A percentile compares a stretch with the other conserved stretches of the same genome.
Conservation (phyloP, 2,329 filamentous ascomycete species). For the Colletotrichum eleusines region DNA sequence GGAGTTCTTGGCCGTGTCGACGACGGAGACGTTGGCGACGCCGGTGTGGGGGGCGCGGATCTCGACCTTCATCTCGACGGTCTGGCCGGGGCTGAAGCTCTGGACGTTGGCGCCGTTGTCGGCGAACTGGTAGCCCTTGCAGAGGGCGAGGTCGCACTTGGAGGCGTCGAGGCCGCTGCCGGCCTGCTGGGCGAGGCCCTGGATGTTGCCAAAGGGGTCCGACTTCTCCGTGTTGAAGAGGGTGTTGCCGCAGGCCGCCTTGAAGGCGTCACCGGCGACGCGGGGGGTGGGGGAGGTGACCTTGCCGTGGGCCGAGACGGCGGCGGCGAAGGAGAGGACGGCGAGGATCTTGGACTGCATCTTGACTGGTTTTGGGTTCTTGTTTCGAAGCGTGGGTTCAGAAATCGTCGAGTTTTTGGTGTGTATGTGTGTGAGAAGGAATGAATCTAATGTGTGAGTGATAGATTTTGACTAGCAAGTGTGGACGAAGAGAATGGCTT, state of each 20-base stretch:
- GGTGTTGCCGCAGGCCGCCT: conserved; percentile 44
- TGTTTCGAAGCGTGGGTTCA: background rate
- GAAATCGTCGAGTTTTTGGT: no score
- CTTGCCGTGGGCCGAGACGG: conserved; percentile 44
- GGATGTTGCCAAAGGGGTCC: conserved; percentile 52
- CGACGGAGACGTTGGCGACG: conserved; percentile 61
- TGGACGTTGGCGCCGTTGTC: conserved; percentile 48
- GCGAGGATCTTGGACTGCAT: conserved; percentile 42
- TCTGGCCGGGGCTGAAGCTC: conserved; percentile 50
- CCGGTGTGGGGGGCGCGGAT: conserved; percentile 54
- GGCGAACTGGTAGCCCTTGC: conserved; percentile 50
- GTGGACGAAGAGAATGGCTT: conserved; percentile 41
- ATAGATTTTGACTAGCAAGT: conserved; percentile 28
- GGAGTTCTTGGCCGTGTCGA: conserved; percentile 59
- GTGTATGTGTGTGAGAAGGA: conserved; percentile 4
- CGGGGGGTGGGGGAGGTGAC: conserved; percentile 42
- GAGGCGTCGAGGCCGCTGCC: conserved; percentile 44
- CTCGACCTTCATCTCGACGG: conserved; percentile 53
- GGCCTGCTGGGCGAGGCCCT: conserved; percentile 52
- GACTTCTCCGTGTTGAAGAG: conserved; percentile 45
- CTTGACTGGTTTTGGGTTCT: conserved; percentile 24
- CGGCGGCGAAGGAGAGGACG: conserved; percentile 41
- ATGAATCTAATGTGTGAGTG: conserved; percentile 1
- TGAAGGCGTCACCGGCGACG: conserved; percentile 43
- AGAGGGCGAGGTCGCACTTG: conserved; percentile 53